phyloP scores from a whole-genome alignment of 768 basidiomycete species.

The Fomitopsis serialis region DNA sequence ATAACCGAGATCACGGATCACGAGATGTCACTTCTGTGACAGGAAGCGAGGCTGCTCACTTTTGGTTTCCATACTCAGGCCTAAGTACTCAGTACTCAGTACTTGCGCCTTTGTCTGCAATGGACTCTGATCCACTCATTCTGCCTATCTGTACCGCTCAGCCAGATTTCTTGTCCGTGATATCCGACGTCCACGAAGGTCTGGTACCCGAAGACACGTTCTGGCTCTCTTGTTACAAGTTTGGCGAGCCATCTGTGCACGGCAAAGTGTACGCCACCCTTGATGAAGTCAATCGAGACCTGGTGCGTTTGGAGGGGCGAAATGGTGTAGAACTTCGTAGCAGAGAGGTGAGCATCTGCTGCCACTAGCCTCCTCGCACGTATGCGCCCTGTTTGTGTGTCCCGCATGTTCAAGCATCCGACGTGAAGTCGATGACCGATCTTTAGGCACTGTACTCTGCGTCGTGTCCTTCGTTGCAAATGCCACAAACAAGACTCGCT shows the following conservation, averaged over 20 bases:
- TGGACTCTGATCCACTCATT: conserved; percentile 5
- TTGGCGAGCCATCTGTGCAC: conserved; percentile 51
- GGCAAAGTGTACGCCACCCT: conserved; percentile 52
- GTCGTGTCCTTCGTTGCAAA: conserved; percentile 41
- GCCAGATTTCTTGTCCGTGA: conserved; percentile 52
- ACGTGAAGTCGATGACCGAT: conserved; percentile 1
- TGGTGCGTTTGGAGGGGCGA: conserved; percentile 38
- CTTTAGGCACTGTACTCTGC: conserved; percentile 34
- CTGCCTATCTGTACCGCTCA: conserved; percentile 56
- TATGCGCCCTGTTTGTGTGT: not conserved
- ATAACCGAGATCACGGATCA: no score
- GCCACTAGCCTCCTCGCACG: not conserved
- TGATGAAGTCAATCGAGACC: conserved; percentile 47
- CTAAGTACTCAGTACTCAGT: no score
- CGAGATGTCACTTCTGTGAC: no score
- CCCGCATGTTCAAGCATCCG: not conserved
- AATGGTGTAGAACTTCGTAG: conserved; percentile 42
- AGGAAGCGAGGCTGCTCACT: no score
- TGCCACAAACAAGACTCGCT: conserved; percentile 42
- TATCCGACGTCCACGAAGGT: conserved; percentile 59
- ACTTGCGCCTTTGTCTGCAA: not conserved
- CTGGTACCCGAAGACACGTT: conserved; percentile 53
- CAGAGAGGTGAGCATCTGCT: conserved; percentile 25
- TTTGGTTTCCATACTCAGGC: no score
- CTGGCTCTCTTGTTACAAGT: conserved; percentile 73